A percentile compares a stretch with the other conserved stretches of the same genome.
phyloP scores from a whole-genome alignment of 805 yeast species.

The Alloascoidea africana region DNA sequence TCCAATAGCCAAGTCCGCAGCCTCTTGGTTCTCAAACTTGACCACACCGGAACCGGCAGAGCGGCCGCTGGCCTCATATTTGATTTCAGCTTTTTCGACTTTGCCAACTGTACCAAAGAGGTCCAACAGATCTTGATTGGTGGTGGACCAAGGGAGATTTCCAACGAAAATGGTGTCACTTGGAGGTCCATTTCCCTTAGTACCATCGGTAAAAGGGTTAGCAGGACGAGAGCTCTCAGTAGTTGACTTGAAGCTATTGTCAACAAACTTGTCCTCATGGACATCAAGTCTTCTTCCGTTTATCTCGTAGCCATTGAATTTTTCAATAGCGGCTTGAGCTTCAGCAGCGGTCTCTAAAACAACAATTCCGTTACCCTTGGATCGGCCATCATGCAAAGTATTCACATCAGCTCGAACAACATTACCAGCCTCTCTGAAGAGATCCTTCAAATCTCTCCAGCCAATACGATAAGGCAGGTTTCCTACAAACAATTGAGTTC shows the following conservation, averaged over 20 bases:
- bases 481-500: slow-evolving; percentile 44
- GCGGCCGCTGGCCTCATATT: slow-evolving; percentile 32
- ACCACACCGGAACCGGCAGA: slow-evolving; percentile 63
- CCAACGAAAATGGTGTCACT: slow-evolving; percentile 40
- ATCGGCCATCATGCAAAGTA: slow-evolving; percentile 40
- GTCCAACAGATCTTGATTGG: slow-evolving; percentile 56
- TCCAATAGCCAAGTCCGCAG: slow-evolving; percentile 49
- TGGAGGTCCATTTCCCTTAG: slow-evolving; percentile 33
- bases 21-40: slow-evolving; percentile 38
- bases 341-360: slow-evolving; percentile 42
- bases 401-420: slow-evolving; percentile 60
- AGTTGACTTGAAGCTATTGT: slow-evolving; percentile 6
- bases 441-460: slow-evolving; percentile 61
- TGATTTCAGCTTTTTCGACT: slow-evolving; percentile 53
- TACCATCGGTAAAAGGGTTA: slow-evolving; percentile 39
- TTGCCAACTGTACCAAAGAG: slow-evolving; percentile 61
- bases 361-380: slow-evolving; percentile 66
- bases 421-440: slow-evolving; percentile 50
- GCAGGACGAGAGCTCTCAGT: not conserved
- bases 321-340: slow-evolving; percentile 43
- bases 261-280: slow-evolving; percentile 36
- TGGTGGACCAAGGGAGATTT: slow-evolving; percentile 64
- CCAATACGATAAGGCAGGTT: slow-evolving; percentile 53
- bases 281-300: slow-evolving; percentile 62
- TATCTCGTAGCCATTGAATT: slow-evolving; percentile 41